Evolutionary conservation across 805 yeast species (phyloP).

Genomic region (Helenozyma rhizophorensis): DNA sequence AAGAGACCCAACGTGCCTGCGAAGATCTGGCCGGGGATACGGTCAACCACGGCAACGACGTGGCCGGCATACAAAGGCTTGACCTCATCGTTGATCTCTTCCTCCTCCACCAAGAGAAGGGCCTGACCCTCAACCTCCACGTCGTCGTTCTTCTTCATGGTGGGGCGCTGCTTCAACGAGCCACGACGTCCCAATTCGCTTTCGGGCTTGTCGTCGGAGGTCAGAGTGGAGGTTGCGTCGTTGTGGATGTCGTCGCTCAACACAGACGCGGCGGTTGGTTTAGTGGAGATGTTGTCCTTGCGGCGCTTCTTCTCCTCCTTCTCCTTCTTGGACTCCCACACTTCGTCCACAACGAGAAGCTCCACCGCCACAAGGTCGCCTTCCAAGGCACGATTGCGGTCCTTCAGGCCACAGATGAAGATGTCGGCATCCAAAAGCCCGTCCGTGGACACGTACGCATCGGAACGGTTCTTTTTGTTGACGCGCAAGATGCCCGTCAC

Average conservation of each 20-base stretch:
- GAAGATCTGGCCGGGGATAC: slow-evolving; percentile 94
- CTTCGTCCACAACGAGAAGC: slow-evolving; percentile 91
- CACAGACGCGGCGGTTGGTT: slow-evolving; percentile 31
- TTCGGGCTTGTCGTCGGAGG: slow-evolving; percentile 31
- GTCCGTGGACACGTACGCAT: slow-evolving; percentile 97
- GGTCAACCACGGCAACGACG: slow-evolving; percentile 95
- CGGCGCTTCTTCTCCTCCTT: slow-evolving; percentile 96
- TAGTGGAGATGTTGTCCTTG: slow-evolving; percentile 51
- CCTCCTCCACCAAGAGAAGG: slow-evolving; percentile 85
- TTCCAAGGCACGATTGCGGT: slow-evolving; percentile 94
- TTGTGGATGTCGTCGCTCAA: slow-evolving; percentile 69
- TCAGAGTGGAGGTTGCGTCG: slow-evolving; percentile 65
- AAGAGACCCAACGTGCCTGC: slow-evolving; percentile 91
- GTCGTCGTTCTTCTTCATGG: slow-evolving; percentile 96
- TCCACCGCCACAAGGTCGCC: slow-evolving; percentile 97
- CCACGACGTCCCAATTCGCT: slow-evolving; percentile 63
- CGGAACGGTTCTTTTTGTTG: slow-evolving; percentile 93
- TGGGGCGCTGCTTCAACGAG: slow-evolving; percentile 89
- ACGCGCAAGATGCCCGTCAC: slow-evolving; percentile 93
- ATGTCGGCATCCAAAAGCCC: slow-evolving; percentile 95
- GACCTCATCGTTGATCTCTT: slow-evolving; percentile 86
- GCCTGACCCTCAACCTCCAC: slow-evolving; percentile 99
- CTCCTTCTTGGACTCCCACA: slow-evolving; percentile 94
- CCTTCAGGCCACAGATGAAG: slow-evolving; percentile 96
- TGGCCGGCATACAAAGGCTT: slow-evolving; percentile 97